Evolutionary conservation across 2,329 filamentous ascomycete genomes (phyloP).

Genomic region (Fusarium hainanense): DNA sequence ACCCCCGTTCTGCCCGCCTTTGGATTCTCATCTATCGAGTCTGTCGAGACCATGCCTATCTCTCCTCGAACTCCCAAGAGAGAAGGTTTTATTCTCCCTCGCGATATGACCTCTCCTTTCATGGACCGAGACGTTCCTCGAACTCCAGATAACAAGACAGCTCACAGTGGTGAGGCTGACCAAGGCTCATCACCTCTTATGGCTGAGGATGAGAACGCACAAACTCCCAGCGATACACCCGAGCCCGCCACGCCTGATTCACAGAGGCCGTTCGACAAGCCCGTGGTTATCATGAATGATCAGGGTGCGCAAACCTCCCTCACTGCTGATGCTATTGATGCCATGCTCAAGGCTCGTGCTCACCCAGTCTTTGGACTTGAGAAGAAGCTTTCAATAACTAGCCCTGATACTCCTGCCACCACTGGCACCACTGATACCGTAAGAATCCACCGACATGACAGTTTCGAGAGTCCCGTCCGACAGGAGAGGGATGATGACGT

Average conservation of each 20-base stretch:
- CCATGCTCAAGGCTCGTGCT: slow-evolving; percentile 67
- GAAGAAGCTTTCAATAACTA: slow-evolving; percentile 53
- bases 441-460: slow-evolving; percentile 61
- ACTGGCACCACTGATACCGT: slow-evolving; percentile 56
- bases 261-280: slow-evolving; percentile 65
- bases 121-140: slow-evolving; percentile 50
- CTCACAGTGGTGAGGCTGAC: slow-evolving; percentile 58
- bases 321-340: slow-evolving; percentile 84
- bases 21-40: slow-evolving; percentile 59
- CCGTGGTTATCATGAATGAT: slow-evolving; percentile 65
- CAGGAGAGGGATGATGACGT: slow-evolving; percentile 56
- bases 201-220: slow-evolving; percentile 72
- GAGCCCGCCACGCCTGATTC: slow-evolving; percentile 64
- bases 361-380: slow-evolving; percentile 44
- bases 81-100: slow-evolving; percentile 67
- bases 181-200: slow-evolving; percentile 61
- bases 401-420: slow-evolving; percentile 50
- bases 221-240: slow-evolving; percentile 58
- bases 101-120: slow-evolving; percentile 53
- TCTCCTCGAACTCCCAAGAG: slow-evolving; percentile 63
- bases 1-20: slow-evolving; percentile 47
- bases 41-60: slow-evolving; percentile 60
- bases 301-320: slow-evolving; percentile 85
- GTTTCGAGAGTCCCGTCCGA: slow-evolving; percentile 57
- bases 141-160: slow-evolving; percentile 53